Base-by-base conservation (phyloP, 2,329 filamentous ascomycete genomes). In the Trichoderma koningii region DNA sequence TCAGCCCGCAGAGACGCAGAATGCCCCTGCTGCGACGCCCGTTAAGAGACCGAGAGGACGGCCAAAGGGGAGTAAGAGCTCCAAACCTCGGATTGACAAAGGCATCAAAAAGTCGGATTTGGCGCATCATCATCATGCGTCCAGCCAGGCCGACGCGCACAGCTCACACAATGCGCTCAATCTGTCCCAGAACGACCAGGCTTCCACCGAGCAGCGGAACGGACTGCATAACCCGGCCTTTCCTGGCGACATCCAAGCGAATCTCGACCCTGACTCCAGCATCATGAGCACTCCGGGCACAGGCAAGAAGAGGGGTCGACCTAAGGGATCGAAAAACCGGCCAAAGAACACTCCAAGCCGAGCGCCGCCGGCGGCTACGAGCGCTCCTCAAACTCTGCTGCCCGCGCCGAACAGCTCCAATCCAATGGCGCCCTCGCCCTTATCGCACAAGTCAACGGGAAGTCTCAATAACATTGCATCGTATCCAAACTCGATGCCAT, bases 21-120 rank as follows among this genome's bases (percentile, higher is more conserved):
- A 55, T 47, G 19, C 41, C 44, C n/a, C 44, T 17, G 26, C 60
- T n/a, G 34, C 15, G 2, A 48, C 52, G 1, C 65, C 72, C 23
- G 56, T 72, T 42, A 85, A 81, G 69, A 78, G 83, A 57, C 76
- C 77, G 7, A 78, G 84, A 67, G 84, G 85, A 17, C 77, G 85
- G 19, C 84, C 85, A 7, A 86, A 85, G 68, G 85, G 84, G 3
- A 86, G 83, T 74, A 76, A 76, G 62, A 73, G 71, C 53, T 68
- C 68, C n/a, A 76, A 74, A 56, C 66, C 70, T 19, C 71, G 71
- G 15, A 84, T 83, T 56, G 82, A 83, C 64, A 85, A 84, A 68
- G 81, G 81, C 6, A 74, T 81, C n/a, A 84, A 81, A 67, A 84
- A 84, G 69, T 77, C 68, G 9, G 61, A 38, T 23, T 44, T 50